Conservation (phyloP, 495 filamentous ascomycete species). For the Xylaria telfairii region DNA sequence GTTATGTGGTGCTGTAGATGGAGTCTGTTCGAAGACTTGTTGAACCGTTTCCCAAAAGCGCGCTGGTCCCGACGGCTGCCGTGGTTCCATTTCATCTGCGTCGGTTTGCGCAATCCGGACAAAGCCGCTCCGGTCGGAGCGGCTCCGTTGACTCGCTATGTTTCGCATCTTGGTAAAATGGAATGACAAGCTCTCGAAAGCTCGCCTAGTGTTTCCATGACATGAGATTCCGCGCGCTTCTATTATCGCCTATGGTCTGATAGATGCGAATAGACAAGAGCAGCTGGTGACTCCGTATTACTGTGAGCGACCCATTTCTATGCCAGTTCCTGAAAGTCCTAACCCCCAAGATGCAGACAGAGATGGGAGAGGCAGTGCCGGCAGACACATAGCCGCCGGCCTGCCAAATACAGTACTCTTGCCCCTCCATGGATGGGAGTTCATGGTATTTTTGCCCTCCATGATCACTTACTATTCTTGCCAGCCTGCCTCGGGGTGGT, state of each 20-base stretch:
- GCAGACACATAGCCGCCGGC: not conserved
- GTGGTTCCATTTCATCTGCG: constrained; percentile 16
- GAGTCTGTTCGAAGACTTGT: constrained; percentile 27
- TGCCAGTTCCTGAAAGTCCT: not conserved
- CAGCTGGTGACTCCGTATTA: not conserved
- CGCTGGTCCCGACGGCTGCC: constrained; percentile 19
- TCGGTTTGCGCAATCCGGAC: constrained; percentile 32
- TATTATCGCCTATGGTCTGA: not conserved
- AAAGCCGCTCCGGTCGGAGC: constrained; percentile 25
- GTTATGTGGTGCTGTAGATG: not conserved
- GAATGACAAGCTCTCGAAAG: not conserved
- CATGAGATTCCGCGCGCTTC: not conserved
- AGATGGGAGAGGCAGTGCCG: not conserved
- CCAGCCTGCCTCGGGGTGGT: not conserved
- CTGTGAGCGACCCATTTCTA: not conserved
- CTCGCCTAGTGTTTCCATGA: not conserved
- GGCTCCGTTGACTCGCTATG: constrained; percentile 5
- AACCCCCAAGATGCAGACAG: constrained; percentile 3
- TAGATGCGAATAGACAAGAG: not conserved
- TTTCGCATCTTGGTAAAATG: not conserved
- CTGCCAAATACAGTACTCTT: not conserved
- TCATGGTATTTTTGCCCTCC: not conserved
- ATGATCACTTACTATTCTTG: not conserved
- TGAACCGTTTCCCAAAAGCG: constrained; percentile 32
- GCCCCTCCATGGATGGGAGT: not conserved